phyloP scores from a whole-genome alignment of 2,329 filamentous ascomycete genomes.

The Ampelomyces quisqualis region DNA sequence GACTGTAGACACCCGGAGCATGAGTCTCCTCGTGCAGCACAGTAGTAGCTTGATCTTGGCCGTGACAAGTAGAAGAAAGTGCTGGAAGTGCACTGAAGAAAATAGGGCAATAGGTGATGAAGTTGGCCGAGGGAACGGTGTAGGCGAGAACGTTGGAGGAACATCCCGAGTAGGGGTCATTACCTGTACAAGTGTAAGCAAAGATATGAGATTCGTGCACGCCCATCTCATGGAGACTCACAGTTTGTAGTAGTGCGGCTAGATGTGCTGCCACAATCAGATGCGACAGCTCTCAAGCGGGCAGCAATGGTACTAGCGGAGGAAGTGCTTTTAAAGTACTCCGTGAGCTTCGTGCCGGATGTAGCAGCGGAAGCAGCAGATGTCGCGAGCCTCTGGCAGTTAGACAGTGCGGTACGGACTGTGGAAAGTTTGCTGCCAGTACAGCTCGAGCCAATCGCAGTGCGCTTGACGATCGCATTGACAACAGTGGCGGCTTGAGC shows the following conservation, averaged over 20 bases:
- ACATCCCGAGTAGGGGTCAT: conserved; percentile 58
- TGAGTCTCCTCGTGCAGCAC: conserved; percentile 68
- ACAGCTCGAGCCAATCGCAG: conserved; percentile 56
- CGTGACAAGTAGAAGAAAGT: conserved; percentile 57
- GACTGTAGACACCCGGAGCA: conserved; percentile 53
- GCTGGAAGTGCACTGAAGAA: conserved; percentile 59
- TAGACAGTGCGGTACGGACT: conserved; percentile 54
- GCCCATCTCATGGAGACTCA: no score
- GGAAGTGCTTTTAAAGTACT: conserved; percentile 65
- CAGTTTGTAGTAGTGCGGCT: conserved; percentile 60
- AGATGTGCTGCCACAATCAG: conserved; percentile 56
- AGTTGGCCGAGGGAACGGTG: conserved; percentile 56
- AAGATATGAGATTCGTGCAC: no score
- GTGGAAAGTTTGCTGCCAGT: conserved; percentile 50
- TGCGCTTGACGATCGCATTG: conserved; percentile 55
- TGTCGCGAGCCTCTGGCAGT: conserved; percentile 57
- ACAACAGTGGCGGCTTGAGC: conserved; percentile 53
- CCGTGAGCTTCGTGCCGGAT: conserved; percentile 54
- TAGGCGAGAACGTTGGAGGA: conserved; percentile 56
- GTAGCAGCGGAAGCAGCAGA: conserved; percentile 52
- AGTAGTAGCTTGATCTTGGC: conserved; percentile 66
- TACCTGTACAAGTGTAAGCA: no score
- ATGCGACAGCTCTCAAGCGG: conserved; percentile 48
- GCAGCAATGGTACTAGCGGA: conserved; percentile 40
- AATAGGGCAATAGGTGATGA: conserved; percentile 63